A percentile compares a stretch with the other conserved stretches of the same genome.
Evolutionary conservation across 2,329 filamentous ascomycete species (phyloP).

Genomic region (Clonostachys chloroleuca): DNA sequence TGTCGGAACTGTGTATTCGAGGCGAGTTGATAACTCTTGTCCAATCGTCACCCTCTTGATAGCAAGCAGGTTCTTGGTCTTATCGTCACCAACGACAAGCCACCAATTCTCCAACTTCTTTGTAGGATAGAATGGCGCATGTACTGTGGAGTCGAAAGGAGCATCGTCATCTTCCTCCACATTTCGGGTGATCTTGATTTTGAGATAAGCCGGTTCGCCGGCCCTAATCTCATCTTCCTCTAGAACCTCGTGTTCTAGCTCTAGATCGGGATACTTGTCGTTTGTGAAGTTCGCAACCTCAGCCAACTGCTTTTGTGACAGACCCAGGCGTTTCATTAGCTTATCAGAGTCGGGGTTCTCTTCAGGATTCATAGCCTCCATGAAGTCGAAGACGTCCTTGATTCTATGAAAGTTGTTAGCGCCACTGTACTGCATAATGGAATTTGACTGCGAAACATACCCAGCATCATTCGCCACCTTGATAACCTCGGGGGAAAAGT

Average conservation of each 20-base stretch:
- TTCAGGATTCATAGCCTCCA: slow-evolving; percentile 96
- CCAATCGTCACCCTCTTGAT: slow-evolving; percentile 94
- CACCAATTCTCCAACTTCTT: slow-evolving; percentile 99
- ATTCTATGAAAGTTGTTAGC: slow-evolving; percentile 45
- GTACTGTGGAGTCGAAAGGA: slow-evolving; percentile 77
- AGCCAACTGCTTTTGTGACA: slow-evolving; percentile 77
- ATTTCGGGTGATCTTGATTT: slow-evolving; percentile 80
- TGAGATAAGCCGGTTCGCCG: slow-evolving; percentile 76
- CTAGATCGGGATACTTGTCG: slow-evolving; percentile 90
- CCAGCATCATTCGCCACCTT: slow-evolving; percentile 76
- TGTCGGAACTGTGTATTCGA: slow-evolving; percentile 85
- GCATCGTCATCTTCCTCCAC: slow-evolving; percentile 59
- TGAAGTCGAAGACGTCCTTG: slow-evolving; percentile 95
- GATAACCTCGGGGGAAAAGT: slow-evolving; percentile 81
- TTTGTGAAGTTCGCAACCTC: slow-evolving; percentile 96
- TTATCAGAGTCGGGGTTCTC: slow-evolving; percentile 80
- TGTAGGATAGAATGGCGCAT: slow-evolving; percentile 89
- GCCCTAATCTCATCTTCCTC: slow-evolving; percentile 77
- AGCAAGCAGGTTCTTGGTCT: slow-evolving; percentile 78
- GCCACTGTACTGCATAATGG: neutral
- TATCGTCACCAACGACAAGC: slow-evolving; percentile 92
- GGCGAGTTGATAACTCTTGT: slow-evolving; percentile 67
- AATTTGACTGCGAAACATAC: slow-evolving; percentile 40
- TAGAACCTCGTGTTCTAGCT: slow-evolving; percentile 82
- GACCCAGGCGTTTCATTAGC: slow-evolving; percentile 72